A percentile compares a stretch with the other conserved stretches of the same genome.
Evolutionary conservation across 139 green algal species (phyloP).

Genomic region (Tetraselmis striata): DNA sequence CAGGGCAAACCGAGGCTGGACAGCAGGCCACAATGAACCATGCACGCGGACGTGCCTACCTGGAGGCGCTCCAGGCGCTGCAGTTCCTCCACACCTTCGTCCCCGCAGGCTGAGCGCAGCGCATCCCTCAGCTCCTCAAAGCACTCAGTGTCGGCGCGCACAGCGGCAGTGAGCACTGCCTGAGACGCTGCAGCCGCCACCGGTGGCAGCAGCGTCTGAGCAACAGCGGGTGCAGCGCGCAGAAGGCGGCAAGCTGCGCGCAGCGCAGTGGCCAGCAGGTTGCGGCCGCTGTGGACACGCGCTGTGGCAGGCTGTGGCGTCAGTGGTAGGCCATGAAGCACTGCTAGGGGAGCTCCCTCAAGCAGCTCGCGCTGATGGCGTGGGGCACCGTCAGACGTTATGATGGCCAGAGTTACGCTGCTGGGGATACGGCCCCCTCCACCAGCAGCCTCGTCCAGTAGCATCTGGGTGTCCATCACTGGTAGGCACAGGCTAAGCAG

Average conservation of each 20-base stretch:
- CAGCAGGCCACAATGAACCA: too few relatives aligned
- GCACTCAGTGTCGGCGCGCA: not conserved
- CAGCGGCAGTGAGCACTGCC: not conserved
- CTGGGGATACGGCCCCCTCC: not conserved
- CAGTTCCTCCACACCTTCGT: not conserved
- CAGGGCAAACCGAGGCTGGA: too few relatives aligned
- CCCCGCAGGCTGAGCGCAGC: not conserved
- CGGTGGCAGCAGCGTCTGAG: not conserved
- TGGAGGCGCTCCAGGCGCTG: too few relatives aligned
- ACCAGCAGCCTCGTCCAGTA: not conserved
- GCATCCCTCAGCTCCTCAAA: not conserved
- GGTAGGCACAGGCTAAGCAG: not conserved
- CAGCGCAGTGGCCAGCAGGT: not conserved
- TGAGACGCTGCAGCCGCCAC: not conserved
- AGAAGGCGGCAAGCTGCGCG: not conserved
- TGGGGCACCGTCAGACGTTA: not conserved
- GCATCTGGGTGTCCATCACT: not conserved
- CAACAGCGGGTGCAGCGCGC: too few relatives aligned
- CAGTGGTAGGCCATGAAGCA: not conserved
- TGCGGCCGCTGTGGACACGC: not conserved
- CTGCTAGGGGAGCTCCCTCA: not conserved
- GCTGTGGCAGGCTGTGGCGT: not conserved
- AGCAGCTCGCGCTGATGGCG: not conserved
- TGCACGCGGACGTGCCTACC: too few relatives aligned
- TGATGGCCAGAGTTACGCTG: not conserved